phyloP scores from a whole-genome alignment of 345 rosid genomes.

The Aquilaria sinensis region DNA sequence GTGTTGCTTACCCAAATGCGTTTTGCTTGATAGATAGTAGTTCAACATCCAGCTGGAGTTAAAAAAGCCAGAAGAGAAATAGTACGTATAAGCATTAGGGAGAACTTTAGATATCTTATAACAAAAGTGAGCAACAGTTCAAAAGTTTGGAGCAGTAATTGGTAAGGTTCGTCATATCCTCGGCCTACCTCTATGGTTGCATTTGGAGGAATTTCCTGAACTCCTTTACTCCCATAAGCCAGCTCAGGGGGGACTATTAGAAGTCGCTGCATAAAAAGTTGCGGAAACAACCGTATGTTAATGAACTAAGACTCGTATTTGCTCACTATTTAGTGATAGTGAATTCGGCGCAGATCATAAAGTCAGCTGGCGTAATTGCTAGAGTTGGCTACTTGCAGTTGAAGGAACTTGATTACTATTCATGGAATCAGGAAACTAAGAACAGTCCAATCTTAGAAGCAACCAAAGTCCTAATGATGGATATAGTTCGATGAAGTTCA shows the following conservation, averaged over 20 bases:
- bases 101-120: not conserved
- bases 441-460: too few relatives aligned
- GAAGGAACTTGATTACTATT: not conserved
- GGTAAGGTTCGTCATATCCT: not conserved
- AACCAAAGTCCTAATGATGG: too few relatives aligned
- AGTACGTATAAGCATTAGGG: not conserved
- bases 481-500: too few relatives aligned
- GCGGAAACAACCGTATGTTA: not conserved
- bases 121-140: not conserved
- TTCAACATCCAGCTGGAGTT: conserved; percentile 78
- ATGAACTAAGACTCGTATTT: too few relatives aligned
- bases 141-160: not conserved
- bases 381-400: too few relatives aligned
- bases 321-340: too few relatives aligned
- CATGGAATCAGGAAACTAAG: too few relatives aligned
- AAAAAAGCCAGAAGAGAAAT: conserved; percentile 2
- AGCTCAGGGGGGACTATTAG: conserved; percentile 88
- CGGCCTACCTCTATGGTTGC: conserved; percentile 84
- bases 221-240: conserved; percentile 94
- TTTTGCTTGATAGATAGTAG: conserved; percentile 81
- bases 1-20: conserved; percentile 68
- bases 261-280: conserved; percentile 41
- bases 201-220: conserved; percentile 95
- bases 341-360: too few relatives aligned
- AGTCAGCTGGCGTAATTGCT: too few relatives aligned